Conservation (phyloP, 805 yeast genomes). For the Ogataea ramenticola region DNA sequence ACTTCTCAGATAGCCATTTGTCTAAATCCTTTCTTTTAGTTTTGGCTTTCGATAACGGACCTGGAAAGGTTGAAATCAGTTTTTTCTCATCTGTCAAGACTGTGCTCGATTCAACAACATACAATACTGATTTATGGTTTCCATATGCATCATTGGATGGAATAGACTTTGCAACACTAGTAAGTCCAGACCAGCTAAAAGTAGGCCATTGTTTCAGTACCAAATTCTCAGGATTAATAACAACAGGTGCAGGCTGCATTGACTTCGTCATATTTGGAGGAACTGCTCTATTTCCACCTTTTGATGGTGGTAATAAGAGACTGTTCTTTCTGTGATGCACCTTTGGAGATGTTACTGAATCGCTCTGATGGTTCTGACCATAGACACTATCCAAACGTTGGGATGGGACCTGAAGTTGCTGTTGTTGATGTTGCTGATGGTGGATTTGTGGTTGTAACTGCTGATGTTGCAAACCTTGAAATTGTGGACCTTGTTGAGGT, state of each 20-base stretch:
- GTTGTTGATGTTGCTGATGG: not conserved
- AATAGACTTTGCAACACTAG: conserved; percentile 36
- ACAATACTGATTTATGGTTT: conserved; percentile 25
- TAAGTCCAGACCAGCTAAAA: conserved; percentile 55
- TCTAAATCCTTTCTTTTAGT: conserved; percentile 61
- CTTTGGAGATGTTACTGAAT: conserved; percentile 8
- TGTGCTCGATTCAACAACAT: conserved; percentile 27
- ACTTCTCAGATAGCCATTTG: conserved; percentile 50
- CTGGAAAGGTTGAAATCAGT: conserved; percentile 46
- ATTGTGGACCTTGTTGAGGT: conserved; percentile 1
- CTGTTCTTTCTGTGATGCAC: conserved; percentile 6
- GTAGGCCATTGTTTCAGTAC: conserved; percentile 65
- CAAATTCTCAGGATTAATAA: conserved; percentile 47
- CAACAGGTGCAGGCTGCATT: conserved; percentile 24
- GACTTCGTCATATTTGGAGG: conserved; percentile 9
- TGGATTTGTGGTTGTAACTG: not conserved
- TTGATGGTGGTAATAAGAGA: conserved; percentile 12
- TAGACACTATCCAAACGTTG: conserved; percentile 13
- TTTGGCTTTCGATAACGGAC: conserved; percentile 55
- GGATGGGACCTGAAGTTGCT: not conserved
- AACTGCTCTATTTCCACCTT: conserved; percentile 6
- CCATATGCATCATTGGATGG: conserved; percentile 34
- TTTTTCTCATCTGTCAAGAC: conserved; percentile 23
- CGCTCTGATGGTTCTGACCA: conserved; percentile 12
- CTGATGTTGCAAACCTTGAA: conserved; percentile 1